A percentile compares a stretch with the other conserved stretches of the same genome.
Evolutionary conservation across 768 basidiomycete species (phyloP).

Genomic region (Trichaptum fuscoviolaceum): DNA sequence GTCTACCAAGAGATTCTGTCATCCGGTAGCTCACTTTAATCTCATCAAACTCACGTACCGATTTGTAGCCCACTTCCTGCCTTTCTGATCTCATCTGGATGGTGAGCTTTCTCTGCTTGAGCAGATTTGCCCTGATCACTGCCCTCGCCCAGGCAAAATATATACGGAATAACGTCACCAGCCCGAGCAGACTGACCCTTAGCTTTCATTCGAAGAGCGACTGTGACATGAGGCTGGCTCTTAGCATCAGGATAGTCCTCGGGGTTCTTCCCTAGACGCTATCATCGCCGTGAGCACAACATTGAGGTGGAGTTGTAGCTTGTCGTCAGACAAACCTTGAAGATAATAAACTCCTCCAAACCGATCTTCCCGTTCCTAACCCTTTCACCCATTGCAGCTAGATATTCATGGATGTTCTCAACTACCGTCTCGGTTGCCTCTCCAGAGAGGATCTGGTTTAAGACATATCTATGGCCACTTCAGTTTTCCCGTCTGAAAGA

Average conservation of each 20-base stretch:
- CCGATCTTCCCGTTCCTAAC: slow-evolving; percentile 73
- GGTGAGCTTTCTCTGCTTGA: slow-evolving; percentile 87
- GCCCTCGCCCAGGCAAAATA: slow-evolving; percentile 81
- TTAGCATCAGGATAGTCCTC: slow-evolving; percentile 97
- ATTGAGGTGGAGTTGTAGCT: slow-evolving; percentile 7
- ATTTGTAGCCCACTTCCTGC: slow-evolving; percentile 63
- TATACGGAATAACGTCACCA: slow-evolving; percentile 94
- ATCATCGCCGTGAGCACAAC: slow-evolving; percentile 2
- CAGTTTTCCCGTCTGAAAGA: neutral
- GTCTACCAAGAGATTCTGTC: slow-evolving; percentile 41
- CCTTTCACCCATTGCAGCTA: slow-evolving; percentile 68
- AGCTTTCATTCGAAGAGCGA: slow-evolving; percentile 84
- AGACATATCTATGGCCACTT: slow-evolving; percentile 59
- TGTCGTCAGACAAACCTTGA: slow-evolving; percentile 60
- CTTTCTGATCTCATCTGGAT: slow-evolving; percentile 87
- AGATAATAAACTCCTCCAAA: slow-evolving; percentile 92
- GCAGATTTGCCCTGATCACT: slow-evolving; percentile 64
- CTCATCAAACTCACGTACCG: slow-evolving; percentile 40
- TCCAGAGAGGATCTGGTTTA: slow-evolving; percentile 88
- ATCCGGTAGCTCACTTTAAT: slow-evolving; percentile 5
- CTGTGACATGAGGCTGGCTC: slow-evolving; percentile 93
- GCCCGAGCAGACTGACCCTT: slow-evolving; percentile 73
- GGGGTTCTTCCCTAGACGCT: slow-evolving; percentile 95
- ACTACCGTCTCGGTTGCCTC: slow-evolving; percentile 87
- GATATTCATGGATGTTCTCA: slow-evolving; percentile 88